Evolutionary conservation across 2,329 filamentous ascomycete genomes (phyloP).

Genomic region (Metarhizium robertsii): DNA sequence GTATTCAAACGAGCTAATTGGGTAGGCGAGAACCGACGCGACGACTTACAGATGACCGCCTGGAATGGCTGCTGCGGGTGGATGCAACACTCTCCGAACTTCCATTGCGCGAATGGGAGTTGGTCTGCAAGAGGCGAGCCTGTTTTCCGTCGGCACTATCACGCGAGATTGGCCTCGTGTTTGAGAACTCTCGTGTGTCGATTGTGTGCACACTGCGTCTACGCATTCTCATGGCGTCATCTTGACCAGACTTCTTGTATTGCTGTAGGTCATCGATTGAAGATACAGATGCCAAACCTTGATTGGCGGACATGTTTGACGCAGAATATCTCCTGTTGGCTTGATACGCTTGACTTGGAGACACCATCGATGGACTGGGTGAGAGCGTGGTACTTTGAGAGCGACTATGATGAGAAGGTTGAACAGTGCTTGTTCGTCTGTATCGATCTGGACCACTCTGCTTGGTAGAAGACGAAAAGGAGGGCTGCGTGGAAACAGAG

Average conservation of each 20-base stretch:
- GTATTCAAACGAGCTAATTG: constrained; percentile 32
- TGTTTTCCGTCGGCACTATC: constrained; percentile 21
- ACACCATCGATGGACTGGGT: constrained; percentile 20
- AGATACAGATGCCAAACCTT: constrained; percentile 28
- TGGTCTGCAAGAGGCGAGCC: constrained; percentile 24
- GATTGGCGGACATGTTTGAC: constrained; percentile 40
- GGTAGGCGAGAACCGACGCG: constrained; percentile 9
- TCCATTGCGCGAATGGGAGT: constrained; percentile 35
- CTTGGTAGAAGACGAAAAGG: constrained; percentile 27
- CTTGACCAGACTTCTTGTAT: constrained; percentile 45
- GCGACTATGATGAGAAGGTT: constrained; percentile 22
- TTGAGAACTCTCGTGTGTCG: constrained; percentile 23
- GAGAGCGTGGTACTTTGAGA: constrained; percentile 26
- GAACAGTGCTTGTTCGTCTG: constrained; percentile 50
- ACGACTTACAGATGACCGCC: constrained; percentile 56
- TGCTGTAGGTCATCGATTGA: constrained; percentile 62
- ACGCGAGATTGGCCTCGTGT: constrained; percentile 10
- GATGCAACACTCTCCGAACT: constrained; percentile 59
- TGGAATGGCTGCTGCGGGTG: constrained; percentile 47
- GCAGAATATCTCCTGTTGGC: constrained; percentile 21
- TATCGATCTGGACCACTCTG: constrained; percentile 67
- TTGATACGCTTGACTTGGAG: constrained; percentile 11
- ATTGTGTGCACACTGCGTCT: constrained; percentile 72
- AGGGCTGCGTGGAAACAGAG: constrained; percentile 35
- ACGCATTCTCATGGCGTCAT: constrained; percentile 67